Conservation (phyloP, 2,329 filamentous ascomycete genomes). For the Cytospora schulzeri region DNA sequence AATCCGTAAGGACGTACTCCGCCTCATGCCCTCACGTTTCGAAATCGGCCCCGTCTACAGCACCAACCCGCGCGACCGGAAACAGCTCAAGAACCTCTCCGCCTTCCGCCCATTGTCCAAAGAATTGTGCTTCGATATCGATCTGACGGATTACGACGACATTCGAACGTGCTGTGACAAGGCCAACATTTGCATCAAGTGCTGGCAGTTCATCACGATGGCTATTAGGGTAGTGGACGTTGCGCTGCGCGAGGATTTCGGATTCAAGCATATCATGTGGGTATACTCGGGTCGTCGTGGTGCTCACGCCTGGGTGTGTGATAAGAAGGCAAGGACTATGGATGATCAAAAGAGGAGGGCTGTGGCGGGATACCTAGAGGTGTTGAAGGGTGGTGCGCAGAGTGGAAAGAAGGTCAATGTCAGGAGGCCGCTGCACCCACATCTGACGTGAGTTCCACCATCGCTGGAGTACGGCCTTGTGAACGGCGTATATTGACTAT, state of each 20-base stretch:
- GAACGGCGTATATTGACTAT: slow-evolving; percentile 27
- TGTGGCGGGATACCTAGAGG: slow-evolving; percentile 85
- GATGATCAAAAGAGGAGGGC: slow-evolving; percentile 84
- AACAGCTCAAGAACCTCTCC: slow-evolving; percentile 76
- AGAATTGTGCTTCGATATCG: slow-evolving; percentile 98
- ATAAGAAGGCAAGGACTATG: slow-evolving; percentile 80
- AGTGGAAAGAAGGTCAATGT: slow-evolving; percentile 85
- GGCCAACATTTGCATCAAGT: slow-evolving; percentile 90
- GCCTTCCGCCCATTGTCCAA: slow-evolving; percentile 88
- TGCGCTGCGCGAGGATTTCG: slow-evolving; percentile 89
- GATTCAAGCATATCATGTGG: slow-evolving; percentile 96
- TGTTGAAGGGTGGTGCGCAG: slow-evolving; percentile 84
- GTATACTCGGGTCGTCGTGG: slow-evolving; percentile 96
- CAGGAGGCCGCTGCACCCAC: slow-evolving; percentile 84
- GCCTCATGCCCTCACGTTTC: slow-evolving; percentile 87
- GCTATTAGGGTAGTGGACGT: slow-evolving; percentile 90
- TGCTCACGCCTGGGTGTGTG: slow-evolving; percentile 97
- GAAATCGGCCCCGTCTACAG: slow-evolving; percentile 98
- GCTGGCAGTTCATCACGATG: slow-evolving; percentile 98
- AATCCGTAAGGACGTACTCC: slow-evolving; percentile 87
- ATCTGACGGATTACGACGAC: slow-evolving; percentile 98
- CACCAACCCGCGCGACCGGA: slow-evolving; percentile 90
- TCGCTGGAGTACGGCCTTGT: background rate
- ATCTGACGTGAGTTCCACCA: slow-evolving; percentile 63
- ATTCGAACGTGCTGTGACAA: slow-evolving; percentile 93